Evolutionary conservation across 2,329 filamentous ascomycete species (phyloP).

Genomic region (Sphaceloma murrayae): DNA sequence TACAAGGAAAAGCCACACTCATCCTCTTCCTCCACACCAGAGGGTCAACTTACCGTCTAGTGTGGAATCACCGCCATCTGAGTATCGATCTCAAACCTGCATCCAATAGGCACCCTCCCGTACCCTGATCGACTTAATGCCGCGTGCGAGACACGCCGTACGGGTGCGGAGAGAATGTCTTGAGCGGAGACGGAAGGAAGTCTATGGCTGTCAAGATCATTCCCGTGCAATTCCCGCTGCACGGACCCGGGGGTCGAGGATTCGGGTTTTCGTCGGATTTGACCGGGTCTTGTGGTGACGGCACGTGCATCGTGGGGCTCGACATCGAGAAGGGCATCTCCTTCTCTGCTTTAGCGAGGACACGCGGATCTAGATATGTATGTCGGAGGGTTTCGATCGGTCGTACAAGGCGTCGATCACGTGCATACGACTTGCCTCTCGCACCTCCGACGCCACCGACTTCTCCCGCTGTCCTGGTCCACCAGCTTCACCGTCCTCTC

Average conservation of each 20-base stretch:
- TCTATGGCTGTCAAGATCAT: not conserved
- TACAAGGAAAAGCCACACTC: too few relatives aligned
- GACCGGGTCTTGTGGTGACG: too few relatives aligned
- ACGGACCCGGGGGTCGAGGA: not conserved
- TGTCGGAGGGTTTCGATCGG: not conserved
- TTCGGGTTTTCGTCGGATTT: not conserved
- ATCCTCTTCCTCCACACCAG: too few relatives aligned
- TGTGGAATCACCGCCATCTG: too few relatives aligned
- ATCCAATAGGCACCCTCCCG: conserved; percentile 5
- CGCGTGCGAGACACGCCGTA: not conserved
- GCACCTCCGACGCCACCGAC: too few relatives aligned
- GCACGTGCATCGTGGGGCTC: conserved; percentile 7
- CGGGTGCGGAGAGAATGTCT: not conserved
- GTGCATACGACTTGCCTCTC: too few relatives aligned
- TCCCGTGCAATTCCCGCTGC: conserved; percentile 12
- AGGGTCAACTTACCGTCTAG: not conserved
- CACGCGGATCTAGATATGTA: not conserved
- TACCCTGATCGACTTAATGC: conserved; percentile 4
- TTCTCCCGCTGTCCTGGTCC: not conserved
- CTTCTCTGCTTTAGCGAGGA: not conserved
- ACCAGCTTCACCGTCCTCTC: not conserved
- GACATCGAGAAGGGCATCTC: not conserved
- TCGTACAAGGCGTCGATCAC: too few relatives aligned
- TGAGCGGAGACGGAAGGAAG: too few relatives aligned
- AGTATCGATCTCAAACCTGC: not conserved